Evolutionary conservation across 2,329 filamentous ascomycete genomes (phyloP), one percentile per base, ranked within the genome.

Genomic region (Emergomyces pasteurianus): DNA sequence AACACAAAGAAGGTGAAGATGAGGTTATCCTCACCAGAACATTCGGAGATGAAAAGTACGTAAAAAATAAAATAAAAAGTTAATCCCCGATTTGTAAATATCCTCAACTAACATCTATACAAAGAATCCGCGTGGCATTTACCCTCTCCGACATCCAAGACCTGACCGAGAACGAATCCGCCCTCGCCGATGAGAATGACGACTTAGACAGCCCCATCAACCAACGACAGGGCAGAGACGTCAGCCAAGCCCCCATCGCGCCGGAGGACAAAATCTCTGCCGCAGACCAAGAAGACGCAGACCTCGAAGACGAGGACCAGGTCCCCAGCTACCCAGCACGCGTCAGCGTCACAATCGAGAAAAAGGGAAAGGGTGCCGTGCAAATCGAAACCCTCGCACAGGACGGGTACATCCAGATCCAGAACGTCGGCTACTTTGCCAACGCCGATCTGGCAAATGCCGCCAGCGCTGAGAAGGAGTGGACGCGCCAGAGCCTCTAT

Each of bases 391-490:
- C 91, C 63, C 80, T 88, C 63, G 90, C 90, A 38, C 88, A 94
- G 77, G 89, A 96, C 67, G 91, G 92, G 69, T 80, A 86, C 73
- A 87, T 97, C 74, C 80, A 90, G 68, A 87, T 97, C 71, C 89
- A 96, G 73, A 92, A 94, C 78, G 84, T 97, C 70, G 91, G 88
- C 76, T 92, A 90, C 82, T 95, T 90, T 80, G 80, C 84, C 68
- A 86, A 92, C 68, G 81, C 87, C 63, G 86, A 88, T 62, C 79
- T 95, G 65, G 90, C 92, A 49, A 85, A 90, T 72, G 85, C 88
- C 64, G 80, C 86, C 70, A 86, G 82, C 58, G 86, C 90, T 65
- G 90, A 95, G 71, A 82, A 85, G 72, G 84, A 88, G 67, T 91
- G 90, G 81, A 79, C 83, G 68, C 83, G 90, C 70, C 84, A 88